Base-by-base conservation (phyloP, 768 basidiomycete species). In the Boletus vinaceobasis region DNA sequence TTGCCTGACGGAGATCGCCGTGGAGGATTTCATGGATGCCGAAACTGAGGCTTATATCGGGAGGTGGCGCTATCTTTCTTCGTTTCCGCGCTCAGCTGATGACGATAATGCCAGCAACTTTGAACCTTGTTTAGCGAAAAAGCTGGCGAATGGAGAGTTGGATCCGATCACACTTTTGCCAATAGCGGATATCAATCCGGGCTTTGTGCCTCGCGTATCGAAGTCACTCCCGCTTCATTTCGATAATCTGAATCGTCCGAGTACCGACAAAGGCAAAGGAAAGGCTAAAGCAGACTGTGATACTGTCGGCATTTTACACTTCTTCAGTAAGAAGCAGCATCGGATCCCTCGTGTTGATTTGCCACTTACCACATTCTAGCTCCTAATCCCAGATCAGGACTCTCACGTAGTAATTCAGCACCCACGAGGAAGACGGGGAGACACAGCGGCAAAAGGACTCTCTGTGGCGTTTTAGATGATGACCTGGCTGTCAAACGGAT, bases 151-250 rank as follows among this genome's bases (percentile, higher is more conserved):
- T 19, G 93, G 93, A 6, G 78, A 88, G 45, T 71, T 82, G 35
- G 84, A 90, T 68, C 93, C 93, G 7, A 75, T 84, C 27, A 84
- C 84, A 29, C 76, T 80, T 38, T 62, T 79, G 43, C 81, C 85
- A 2, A 91, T 96, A 77, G 70, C 77, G 29, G 94, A 97, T 65
- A 91, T 92, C 71, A 85, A 90, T 63, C 85, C 88, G 14, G 63
- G 65, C 9, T 90, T 80, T 66, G 64, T 73, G 42, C 88, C 90
- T 50, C 71, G 79, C 71, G 67, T 71, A 4, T 69, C 79, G 56
- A 85, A 80, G 65, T 64, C 75, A 51, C 67, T 71, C 50, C 72
- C 74, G 27, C 64, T 73, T 51, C 64, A 62, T 40, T 64, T 65
- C 45, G 60, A 65, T 53, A 48, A 71, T 52, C 46, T 63, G 56